Evolutionary conservation across 2,329 filamentous ascomycete species (phyloP).

Genomic region (Aspergillus latus): DNA sequence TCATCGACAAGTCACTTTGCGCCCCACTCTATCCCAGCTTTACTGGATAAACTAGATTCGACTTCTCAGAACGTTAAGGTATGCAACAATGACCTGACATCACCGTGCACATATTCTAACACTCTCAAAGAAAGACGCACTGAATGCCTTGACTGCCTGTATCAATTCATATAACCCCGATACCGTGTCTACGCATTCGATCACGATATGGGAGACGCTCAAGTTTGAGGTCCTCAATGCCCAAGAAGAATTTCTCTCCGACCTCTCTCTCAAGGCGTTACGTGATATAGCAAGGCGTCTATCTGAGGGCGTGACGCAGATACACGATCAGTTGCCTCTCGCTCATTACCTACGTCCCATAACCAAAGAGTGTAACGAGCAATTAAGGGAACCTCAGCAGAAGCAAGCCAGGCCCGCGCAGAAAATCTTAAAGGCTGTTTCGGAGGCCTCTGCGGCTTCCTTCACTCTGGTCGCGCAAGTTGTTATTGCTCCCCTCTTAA

Average conservation of each 20-base stretch:
- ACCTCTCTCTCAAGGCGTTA: constrained; percentile 58
- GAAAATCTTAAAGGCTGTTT: constrained; percentile 58
- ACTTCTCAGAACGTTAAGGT: constrained; percentile 68
- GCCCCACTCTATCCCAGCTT: constrained; percentile 65
- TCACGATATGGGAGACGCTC: constrained; percentile 66
- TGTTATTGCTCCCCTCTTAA: constrained; percentile 58
- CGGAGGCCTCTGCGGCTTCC: constrained; percentile 55
- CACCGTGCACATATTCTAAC: constrained; percentile 20
- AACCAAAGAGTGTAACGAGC: constrained; percentile 66
- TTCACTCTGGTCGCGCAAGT: constrained; percentile 58
- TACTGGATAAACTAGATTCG: constrained; percentile 69
- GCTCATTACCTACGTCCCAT: constrained; percentile 60
- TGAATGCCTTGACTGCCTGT: constrained; percentile 63
- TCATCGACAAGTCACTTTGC: constrained; percentile 62
- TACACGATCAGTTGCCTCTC: constrained; percentile 45
- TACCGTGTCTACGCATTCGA: constrained; percentile 62
- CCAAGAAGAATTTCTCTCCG: constrained; percentile 64
- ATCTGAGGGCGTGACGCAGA: constrained; percentile 43
- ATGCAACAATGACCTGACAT: constrained; percentile 14
- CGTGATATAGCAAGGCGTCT: constrained; percentile 57
- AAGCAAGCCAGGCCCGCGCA: constrained; percentile 67
- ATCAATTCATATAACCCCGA: constrained; percentile 59
- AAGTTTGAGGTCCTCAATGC: constrained; percentile 69
- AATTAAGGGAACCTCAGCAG: constrained; percentile 66
- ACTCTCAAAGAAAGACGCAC: constrained; percentile 56